Evolutionary conservation across 148 eudicot genomes (phyloP).

Genomic region (Rhododendron griersonianum): DNA sequence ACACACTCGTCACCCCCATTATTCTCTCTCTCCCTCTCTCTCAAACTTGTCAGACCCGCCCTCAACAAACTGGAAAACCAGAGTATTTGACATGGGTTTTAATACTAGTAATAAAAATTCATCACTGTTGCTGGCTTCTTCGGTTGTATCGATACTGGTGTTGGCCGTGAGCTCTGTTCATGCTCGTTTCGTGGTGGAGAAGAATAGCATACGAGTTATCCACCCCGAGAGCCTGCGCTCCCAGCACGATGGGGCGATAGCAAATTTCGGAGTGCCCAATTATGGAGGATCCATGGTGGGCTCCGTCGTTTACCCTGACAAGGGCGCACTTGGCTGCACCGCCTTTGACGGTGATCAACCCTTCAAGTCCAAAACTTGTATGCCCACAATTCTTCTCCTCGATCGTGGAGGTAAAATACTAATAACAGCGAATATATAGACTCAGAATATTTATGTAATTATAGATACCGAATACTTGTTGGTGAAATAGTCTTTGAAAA

Average conservation of each 20-base stretch:
- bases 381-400: constrained; percentile 69
- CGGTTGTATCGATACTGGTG: background rate
- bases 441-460: background rate
- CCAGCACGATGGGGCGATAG: constrained; percentile 77
- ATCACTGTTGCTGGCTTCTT: background rate
- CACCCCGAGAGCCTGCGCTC: constrained; percentile 41
- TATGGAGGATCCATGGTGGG: constrained; percentile 95
- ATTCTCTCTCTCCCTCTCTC: background rate
- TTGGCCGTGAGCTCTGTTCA: background rate
- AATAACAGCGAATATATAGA: background rate
- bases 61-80: background rate
- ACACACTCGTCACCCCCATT: background rate
- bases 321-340: constrained; percentile 45
- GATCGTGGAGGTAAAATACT: constrained; percentile 81
- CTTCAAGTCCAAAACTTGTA: constrained; percentile 57
- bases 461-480: background rate
- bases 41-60: background rate
- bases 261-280: constrained; percentile 84
- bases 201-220: constrained; percentile 55
- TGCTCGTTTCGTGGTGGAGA: constrained; percentile 79
- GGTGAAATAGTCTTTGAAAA: no score
- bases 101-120: background rate
- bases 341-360: constrained; percentile 66
- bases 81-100: background rate
- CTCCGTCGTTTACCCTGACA: constrained; percentile 52